Evolutionary conservation across 164 flowering plant species (phyloP).

Genomic region (Magnolia changhungtana): DNA sequence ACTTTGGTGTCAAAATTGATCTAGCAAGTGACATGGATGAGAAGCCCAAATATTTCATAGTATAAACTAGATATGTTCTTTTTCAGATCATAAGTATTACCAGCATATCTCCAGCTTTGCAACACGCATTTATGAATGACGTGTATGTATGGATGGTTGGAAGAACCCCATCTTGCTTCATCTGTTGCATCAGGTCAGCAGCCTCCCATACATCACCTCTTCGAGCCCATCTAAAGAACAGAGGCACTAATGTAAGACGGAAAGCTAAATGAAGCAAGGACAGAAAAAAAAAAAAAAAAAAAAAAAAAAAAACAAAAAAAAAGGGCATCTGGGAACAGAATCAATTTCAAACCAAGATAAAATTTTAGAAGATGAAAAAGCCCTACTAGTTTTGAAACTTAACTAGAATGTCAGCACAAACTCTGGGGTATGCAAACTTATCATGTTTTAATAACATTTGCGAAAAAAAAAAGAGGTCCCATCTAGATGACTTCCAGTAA

Average conservation of each 20-base stretch:
- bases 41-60: background rate
- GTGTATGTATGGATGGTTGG: conserved; percentile 95
- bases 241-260: background rate
- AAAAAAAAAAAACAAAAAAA: too few species aligned
- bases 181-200: conserved; percentile 89
- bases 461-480: too few species aligned
- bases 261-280: background rate
- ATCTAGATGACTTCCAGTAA: too few species aligned
- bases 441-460: too few species aligned
- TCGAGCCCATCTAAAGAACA: conserved; percentile 82
- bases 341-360: background rate
- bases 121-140: conserved; percentile 90
- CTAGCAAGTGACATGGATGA: background rate
- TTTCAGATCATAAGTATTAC: conserved; percentile 29
- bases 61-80: background rate
- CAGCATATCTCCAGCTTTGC: conserved; percentile 97
- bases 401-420: too few species aligned
- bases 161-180: conserved; percentile 80
- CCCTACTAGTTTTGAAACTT: background rate
- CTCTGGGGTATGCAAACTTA: too few species aligned
- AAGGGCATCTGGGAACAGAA: background rate
- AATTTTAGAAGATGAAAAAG: background rate
- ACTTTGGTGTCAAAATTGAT: background rate
- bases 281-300: too few species aligned
- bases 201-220: conserved; percentile 99